Conservation (phyloP, 768 basidiomycete species). For the Leccinum ochraceum region DNA sequence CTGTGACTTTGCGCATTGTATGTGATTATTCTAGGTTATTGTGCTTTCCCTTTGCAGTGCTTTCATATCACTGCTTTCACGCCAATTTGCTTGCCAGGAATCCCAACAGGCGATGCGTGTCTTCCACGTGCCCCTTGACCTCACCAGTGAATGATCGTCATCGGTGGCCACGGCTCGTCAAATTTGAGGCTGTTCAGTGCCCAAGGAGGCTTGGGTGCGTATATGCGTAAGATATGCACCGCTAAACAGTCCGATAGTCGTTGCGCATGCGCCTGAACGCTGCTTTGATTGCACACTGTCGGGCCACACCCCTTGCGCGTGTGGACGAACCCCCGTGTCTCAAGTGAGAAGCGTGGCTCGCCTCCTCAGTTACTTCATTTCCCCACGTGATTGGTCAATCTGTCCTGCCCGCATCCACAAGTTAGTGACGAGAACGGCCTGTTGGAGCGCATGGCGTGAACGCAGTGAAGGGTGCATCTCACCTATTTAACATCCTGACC, state of each 20-base stretch:
- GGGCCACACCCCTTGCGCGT: conserved; percentile 30
- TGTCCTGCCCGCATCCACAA: conserved; percentile 34
- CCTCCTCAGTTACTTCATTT: conserved; percentile 24
- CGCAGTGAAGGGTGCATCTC: conserved; percentile 44
- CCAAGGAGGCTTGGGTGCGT: conserved; percentile 17
- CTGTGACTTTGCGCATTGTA: conserved; percentile 44
- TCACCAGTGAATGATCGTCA: not conserved
- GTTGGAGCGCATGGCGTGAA: conserved; percentile 43
- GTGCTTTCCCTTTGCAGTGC: conserved; percentile 33
- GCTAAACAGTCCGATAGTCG: conserved; percentile 12
- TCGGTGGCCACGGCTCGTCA: conserved; percentile 2
- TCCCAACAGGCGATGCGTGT: conserved; percentile 21
- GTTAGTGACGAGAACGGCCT: conserved; percentile 28
- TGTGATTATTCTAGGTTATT: conserved; percentile 30
- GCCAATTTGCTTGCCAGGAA: conserved; percentile 25
- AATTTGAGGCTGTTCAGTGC: conserved; percentile 14
- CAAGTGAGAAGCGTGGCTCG: conserved; percentile 27
- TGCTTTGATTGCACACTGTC: conserved; percentile 20
- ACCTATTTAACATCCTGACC: conserved; percentile 27
- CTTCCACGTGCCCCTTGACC: conserved; percentile 25
- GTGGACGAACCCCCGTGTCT: conserved; percentile 27
- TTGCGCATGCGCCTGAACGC: conserved; percentile 7
- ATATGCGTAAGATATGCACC: conserved; percentile 15
- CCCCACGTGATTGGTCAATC: conserved; percentile 26
- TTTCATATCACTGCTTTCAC: conserved; percentile 34